Percentiles rank a stretch among this genome's conserved stretches.
These are phyloP conservation scores for Xylariaceae sp. DNA, from an alignment of 2,329 filamentous ascomycete genomes.

Conservation along the genomic window DNA sequence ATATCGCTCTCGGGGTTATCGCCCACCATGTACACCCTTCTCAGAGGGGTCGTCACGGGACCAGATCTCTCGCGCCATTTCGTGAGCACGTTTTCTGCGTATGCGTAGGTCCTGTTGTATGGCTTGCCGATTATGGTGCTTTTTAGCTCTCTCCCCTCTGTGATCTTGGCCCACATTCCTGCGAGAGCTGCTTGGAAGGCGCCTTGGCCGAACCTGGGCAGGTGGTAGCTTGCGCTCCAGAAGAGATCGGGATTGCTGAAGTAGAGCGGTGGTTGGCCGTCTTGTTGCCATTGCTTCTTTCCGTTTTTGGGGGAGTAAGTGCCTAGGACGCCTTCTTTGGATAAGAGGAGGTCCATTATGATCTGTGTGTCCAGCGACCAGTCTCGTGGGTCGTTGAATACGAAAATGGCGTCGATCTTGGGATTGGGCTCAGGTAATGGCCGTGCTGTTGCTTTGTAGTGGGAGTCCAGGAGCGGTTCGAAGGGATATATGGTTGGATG, in stretches of 20 bases:
- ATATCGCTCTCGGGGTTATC: slow-evolving; percentile 91
- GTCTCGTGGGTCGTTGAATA: slow-evolving; percentile 94
- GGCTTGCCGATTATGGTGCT: slow-evolving; percentile 82
- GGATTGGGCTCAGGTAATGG: slow-evolving; percentile 54
- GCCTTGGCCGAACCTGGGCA: slow-evolving; percentile 86
- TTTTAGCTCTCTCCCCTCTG: slow-evolving; percentile 57
- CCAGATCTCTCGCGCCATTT: slow-evolving; percentile 55
- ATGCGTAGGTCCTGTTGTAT: slow-evolving; percentile 71
- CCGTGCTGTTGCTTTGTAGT: slow-evolving; percentile 58
- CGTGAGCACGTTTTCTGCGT: slow-evolving; percentile 72
- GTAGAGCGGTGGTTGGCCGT: slow-evolving; percentile 76
- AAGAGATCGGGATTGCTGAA: slow-evolving; percentile 89
- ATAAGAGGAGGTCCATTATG: slow-evolving; percentile 79
- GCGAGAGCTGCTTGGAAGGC: slow-evolving; percentile 81
- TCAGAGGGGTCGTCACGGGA: slow-evolving; percentile 45
- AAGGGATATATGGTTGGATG: slow-evolving; percentile 83
- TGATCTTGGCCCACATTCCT: slow-evolving; percentile 75
- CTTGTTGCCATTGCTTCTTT: slow-evolving; percentile 77
- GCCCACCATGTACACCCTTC: slow-evolving; percentile 89
- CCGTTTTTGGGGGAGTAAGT: slow-evolving; percentile 76
- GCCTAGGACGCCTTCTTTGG: slow-evolving; percentile 73
- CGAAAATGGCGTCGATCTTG: slow-evolving; percentile 85
- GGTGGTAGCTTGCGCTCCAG: slow-evolving; percentile 82
- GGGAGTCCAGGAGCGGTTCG: slow-evolving; percentile 59
- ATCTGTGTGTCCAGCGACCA: slow-evolving; percentile 90